These are phyloP conservation scores for Cairneyella variabilis DNA, from an alignment of 495 filamentous ascomycete genomes.

Conservation along the genomic window DNA sequence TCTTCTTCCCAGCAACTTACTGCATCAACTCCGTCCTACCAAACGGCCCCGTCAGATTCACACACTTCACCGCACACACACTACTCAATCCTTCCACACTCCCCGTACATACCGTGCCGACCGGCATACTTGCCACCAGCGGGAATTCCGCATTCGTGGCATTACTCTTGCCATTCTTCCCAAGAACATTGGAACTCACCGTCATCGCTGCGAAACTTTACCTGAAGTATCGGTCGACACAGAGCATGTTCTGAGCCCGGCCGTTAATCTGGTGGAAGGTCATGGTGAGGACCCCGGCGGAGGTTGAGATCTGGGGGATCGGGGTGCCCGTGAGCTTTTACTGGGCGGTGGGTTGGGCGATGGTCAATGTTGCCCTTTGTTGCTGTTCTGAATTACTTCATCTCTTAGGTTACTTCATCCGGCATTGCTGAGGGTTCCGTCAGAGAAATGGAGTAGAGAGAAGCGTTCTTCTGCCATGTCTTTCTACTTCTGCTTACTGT, in stretches of 20 bases:
- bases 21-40: background rate
- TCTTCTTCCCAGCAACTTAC: background rate
- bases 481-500: no score
- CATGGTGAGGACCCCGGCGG: background rate
- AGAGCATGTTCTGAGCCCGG: background rate
- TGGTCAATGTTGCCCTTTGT: no score
- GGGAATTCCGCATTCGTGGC: background rate
- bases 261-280: constrained; percentile 3
- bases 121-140: background rate
- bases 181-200: background rate
- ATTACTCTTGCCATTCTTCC: background rate
- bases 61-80: background rate
- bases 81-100: background rate
- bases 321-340: background rate
- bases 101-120: background rate
- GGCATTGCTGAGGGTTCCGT: no score
- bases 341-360: no score
- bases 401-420: no score
- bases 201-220: background rate
- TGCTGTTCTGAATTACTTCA: no score
- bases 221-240: background rate
- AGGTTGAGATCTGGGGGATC: background rate
- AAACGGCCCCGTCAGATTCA: background rate
- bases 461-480: no score
- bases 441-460: no score